These are phyloP conservation scores for Pontederia crassipes DNA, from an alignment of 176 grass and related monocot genomes.

Conservation along the genomic window DNA sequence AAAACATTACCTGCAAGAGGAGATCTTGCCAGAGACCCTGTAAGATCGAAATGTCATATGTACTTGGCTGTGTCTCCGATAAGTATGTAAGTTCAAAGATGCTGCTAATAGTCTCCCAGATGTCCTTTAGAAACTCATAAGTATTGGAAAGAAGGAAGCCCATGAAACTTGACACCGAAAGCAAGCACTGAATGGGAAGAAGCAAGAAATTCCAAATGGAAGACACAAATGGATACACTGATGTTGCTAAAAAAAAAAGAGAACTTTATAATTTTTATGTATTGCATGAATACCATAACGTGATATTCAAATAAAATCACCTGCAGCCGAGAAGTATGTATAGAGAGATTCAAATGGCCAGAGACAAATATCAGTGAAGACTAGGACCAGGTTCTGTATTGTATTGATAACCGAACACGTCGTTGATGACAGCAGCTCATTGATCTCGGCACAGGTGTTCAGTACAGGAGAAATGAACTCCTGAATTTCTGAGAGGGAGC, in stretches of 20 bases:
- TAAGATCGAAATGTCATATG: slow-evolving; percentile 47
- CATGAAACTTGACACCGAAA: slow-evolving; percentile 22
- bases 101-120: slow-evolving; percentile 55
- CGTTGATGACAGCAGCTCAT: background rate
- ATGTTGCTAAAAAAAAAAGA: background rate
- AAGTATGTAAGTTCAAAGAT: slow-evolving; percentile 58
- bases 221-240: slow-evolving; percentile 28
- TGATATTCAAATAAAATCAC: background rate
- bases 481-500: slow-evolving; percentile 17
- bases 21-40: slow-evolving; percentile 74
- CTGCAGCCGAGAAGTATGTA: slow-evolving; percentile 4
- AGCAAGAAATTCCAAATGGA: slow-evolving; percentile 29
- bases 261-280: slow-evolving; percentile 9
- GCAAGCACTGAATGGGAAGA: slow-evolving; percentile 18
- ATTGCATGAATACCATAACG: background rate
- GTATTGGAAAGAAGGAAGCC: slow-evolving; percentile 32
- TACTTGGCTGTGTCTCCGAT: slow-evolving; percentile 43
- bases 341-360: slow-evolving; percentile 39
- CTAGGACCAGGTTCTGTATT: slow-evolving; percentile 23
- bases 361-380: slow-evolving; percentile 34
- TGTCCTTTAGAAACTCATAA: slow-evolving; percentile 49
- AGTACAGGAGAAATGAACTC: slow-evolving; percentile 20
- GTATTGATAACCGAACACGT: background rate
- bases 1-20: slow-evolving; percentile 51
- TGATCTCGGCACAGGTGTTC: background rate